A percentile compares a stretch with the other conserved stretches of the same genome.
These are phyloP conservation scores for Acarospora socialis DNA, from an alignment of 2,329 filamentous ascomycete species.

Conservation along the genomic window DNA sequence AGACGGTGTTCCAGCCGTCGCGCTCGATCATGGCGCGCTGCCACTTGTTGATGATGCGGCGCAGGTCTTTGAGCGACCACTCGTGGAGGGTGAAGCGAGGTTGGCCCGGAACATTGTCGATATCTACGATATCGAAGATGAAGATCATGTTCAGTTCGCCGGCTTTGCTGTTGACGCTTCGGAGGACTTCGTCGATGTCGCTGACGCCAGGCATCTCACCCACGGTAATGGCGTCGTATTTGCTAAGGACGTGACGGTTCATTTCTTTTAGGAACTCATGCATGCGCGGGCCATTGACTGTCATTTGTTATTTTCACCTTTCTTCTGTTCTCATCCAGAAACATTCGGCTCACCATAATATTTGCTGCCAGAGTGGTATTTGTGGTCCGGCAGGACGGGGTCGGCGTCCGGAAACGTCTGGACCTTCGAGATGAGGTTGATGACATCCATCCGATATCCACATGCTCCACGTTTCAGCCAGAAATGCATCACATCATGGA, in stretches of 20 bases:
- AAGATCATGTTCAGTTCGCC: conserved; percentile 59
- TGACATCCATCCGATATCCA: conserved; percentile 61
- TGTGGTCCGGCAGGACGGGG: conserved; percentile 25
- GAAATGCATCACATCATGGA: conserved; percentile 62
- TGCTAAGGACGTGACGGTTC: conserved; percentile 35
- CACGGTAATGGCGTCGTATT: conserved; percentile 45
- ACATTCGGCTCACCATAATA: conserved; percentile 39
- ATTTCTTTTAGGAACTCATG: conserved; percentile 44
- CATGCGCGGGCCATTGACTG: conserved; percentile 44
- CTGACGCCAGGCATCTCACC: conserved; percentile 44
- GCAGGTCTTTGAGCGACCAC: conserved; percentile 31
- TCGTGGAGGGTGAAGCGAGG: conserved; percentile 19
- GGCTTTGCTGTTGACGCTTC: conserved; percentile 40
- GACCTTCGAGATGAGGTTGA: conserved; percentile 58
- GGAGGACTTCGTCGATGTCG: conserved; percentile 35
- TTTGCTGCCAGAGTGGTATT: conserved; percentile 34
- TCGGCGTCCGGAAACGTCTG: conserved; percentile 41
- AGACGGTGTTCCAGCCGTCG: conserved; percentile 42
- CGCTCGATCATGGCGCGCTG: conserved; percentile 35
- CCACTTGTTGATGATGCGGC: conserved; percentile 29
- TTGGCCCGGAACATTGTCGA: conserved; percentile 3
- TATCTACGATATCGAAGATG: conserved; percentile 48
- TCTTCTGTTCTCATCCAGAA: too few relatives aligned
- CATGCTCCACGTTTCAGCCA: conserved; percentile 64
- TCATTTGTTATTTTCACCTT: too few relatives aligned